Evolutionary conservation across 2,329 filamentous ascomycete genomes (phyloP).

Genomic region (Fusarium sp.): DNA sequence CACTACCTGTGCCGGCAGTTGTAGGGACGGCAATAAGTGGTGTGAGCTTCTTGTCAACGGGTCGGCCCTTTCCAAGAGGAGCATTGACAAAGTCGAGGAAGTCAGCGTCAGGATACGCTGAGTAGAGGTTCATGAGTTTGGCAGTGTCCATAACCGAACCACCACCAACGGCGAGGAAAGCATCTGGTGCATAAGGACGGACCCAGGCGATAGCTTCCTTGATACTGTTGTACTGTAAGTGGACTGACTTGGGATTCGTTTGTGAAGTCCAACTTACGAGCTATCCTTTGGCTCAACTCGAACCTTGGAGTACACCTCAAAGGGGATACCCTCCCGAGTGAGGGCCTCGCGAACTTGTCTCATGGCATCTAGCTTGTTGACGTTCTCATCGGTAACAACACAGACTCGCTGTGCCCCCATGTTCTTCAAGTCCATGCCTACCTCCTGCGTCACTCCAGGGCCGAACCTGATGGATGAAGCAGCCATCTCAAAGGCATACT

Average conservation of each 20-base stretch:
- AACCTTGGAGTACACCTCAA: slow-evolving; percentile 82
- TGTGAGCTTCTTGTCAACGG: slow-evolving; percentile 75
- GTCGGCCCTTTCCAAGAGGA: slow-evolving; percentile 86
- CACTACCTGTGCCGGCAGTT: slow-evolving; percentile 86
- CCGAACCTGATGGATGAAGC: slow-evolving; percentile 95
- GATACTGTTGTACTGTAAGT: slow-evolving; percentile 64
- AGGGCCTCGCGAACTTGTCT: slow-evolving; percentile 86
- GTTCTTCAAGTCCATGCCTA: slow-evolving; percentile 97
- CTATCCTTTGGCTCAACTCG: slow-evolving; percentile 94
- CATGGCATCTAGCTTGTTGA: slow-evolving; percentile 87
- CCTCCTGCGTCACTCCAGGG: slow-evolving; percentile 91
- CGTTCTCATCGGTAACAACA: slow-evolving; percentile 89
- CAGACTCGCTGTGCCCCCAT: slow-evolving; percentile 87
- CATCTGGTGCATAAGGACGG: slow-evolving; percentile 83
- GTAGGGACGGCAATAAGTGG: slow-evolving; percentile 87
- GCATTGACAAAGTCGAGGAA: slow-evolving; percentile 99
- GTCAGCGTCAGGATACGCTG: slow-evolving; percentile 87
- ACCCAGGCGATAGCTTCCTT: slow-evolving; percentile 89
- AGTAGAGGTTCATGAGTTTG: slow-evolving; percentile 98
- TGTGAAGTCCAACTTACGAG: slow-evolving; percentile 66
- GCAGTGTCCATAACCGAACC: slow-evolving; percentile 98
- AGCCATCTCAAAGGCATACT: slow-evolving; percentile 99
- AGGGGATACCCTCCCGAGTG: slow-evolving; percentile 80
- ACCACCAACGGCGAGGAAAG: slow-evolving; percentile 88
- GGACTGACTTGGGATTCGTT: neutral